phyloP scores from a whole-genome alignment of 2,329 filamentous ascomycete species.

The Dothistroma septosporum region DNA sequence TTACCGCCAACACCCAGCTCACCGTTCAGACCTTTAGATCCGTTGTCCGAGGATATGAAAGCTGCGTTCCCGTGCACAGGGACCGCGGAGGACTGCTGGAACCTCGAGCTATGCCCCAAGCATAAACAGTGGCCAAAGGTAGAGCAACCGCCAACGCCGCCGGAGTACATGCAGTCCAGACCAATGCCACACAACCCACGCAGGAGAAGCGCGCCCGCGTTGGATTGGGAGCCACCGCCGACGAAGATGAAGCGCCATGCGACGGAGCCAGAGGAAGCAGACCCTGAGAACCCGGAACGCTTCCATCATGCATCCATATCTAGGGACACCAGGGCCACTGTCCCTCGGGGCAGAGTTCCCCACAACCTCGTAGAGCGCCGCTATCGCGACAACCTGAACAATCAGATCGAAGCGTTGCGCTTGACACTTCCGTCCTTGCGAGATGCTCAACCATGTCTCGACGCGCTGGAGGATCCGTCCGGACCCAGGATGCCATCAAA shows the following conservation, averaged over 20 bases:
- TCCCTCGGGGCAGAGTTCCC: constrained; percentile 19
- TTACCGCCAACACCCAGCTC: constrained; percentile 19
- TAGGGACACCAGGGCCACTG: constrained; percentile 4
- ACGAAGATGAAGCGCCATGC: constrained; percentile 17
- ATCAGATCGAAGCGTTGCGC: constrained; percentile 42
- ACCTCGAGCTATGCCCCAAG: constrained; percentile 17
- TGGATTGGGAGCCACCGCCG: constrained; percentile 7
- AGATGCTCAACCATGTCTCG: constrained; percentile 14
- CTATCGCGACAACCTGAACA: constrained; percentile 46
- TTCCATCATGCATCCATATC: constrained; percentile 2
- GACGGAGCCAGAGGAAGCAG: constrained; percentile 11
- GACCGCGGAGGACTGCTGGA: constrained; percentile 19
- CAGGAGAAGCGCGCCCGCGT: constrained; percentile 12
- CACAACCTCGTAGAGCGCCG: constrained; percentile 47
- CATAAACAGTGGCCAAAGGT: constrained; percentile 12
- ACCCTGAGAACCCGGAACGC: constrained; percentile 1
- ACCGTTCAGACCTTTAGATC: constrained; percentile 15
- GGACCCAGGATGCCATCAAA: constrained; percentile 35
- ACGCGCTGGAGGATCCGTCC: constrained; percentile 9
- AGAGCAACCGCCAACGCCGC: not conserved
- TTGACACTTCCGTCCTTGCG: constrained; percentile 18
- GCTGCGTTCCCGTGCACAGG: constrained; percentile 19
- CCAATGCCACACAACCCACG: constrained; percentile 5
- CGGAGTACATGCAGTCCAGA: not conserved
- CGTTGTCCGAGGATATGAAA: constrained; percentile 17